Evolutionary conservation across 495 filamentous ascomycete species (phyloP), one percentile per base, ranked within the genome.

Genomic region (Daldinia grandis): DNA sequence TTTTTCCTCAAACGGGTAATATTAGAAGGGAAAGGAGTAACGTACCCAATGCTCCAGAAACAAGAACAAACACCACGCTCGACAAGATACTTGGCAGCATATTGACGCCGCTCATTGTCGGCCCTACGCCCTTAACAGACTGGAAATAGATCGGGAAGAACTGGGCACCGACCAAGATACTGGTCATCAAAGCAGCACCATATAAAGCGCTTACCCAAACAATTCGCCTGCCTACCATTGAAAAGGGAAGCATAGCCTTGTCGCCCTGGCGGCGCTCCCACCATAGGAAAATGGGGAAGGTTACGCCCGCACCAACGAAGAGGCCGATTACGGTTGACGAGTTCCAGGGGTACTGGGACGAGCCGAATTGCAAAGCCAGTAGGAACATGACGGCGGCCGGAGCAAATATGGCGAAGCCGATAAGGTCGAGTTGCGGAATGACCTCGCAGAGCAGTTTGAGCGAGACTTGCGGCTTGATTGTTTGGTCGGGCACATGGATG

Each of bases 121-220:
- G 83, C 0, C 80, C 79, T 2, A 79, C 80, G 1, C 80, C 82
- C 67, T 86, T 83, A 66, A 88, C 85, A 10, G 84, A 83, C 74
- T 93, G 91, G 78, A 93, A 91, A 83, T 87, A 92, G 53, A 92
- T 85, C 1, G 89, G 88, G 5, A 91, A 76, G 58, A 86, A 88
- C 66, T 76, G 77, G 2, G 74, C 65, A 19, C 68, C 64, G 59
- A 76, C 64, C 38, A 80, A 76, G 9, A 75, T 71, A 9, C 72
- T 70, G 15, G 66, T 66, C 57, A 74, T 72, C 15, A 78, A 55
- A 33, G 64, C 37, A 12, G 76, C 67, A 19, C 67, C 72, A 21
- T 73, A 68, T 31, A 79, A 17, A 10, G 54, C 25, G 66, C 79
- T 78, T 15, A 70, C 60, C 77, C 76, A 79, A 14, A 81, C 76